phyloP scores from a whole-genome alignment of 768 basidiomycete species.

The Tylopilus cervinicoccineus region DNA sequence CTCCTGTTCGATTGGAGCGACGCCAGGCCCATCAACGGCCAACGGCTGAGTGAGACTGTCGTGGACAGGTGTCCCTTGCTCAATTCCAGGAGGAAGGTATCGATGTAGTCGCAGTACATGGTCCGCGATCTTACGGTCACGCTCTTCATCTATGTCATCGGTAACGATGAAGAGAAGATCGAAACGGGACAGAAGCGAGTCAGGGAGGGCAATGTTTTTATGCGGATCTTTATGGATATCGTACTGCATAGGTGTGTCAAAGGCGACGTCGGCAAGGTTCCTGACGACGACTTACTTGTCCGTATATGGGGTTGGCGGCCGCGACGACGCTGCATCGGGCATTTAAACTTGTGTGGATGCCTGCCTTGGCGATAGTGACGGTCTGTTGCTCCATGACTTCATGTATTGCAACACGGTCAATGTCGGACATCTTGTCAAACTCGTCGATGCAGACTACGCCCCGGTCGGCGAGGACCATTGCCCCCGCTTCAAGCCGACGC shows the following conservation, averaged over 20 bases:
- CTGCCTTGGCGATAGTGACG: constrained; percentile 98
- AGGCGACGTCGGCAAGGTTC: neutral
- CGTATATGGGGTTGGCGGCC: constrained; percentile 98
- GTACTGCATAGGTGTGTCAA: constrained; percentile 56
- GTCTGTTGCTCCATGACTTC: constrained; percentile 99
- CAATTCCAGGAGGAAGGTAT: constrained; percentile 92
- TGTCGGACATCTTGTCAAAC: constrained; percentile 99
- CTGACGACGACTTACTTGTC: constrained; percentile 57
- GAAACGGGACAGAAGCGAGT: constrained; percentile 97
- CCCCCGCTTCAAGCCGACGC: constrained; percentile 93
- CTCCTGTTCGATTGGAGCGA: constrained; percentile 36
- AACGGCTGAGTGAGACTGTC: constrained; percentile 89
- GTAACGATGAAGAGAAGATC: constrained; percentile 97
- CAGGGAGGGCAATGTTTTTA: constrained; percentile 96
- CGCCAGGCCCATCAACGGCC: constrained; percentile 73
- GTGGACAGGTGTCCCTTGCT: constrained; percentile 89
- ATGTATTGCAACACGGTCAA: constrained; percentile 98
- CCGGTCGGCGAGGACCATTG: constrained; percentile 98
- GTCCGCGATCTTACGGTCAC: constrained; percentile 93
- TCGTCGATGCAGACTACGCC: constrained; percentile 99
- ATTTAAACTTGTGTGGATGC: constrained; percentile 97
- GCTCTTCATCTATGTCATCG: constrained; percentile 93
- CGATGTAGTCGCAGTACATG: constrained; percentile 97
- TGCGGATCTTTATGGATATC: constrained; percentile 99
- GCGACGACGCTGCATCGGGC: constrained; percentile 97